phyloP scores from a whole-genome alignment of 129 eudicot genomes.

The Chrysanthemum seticuspe region DNA sequence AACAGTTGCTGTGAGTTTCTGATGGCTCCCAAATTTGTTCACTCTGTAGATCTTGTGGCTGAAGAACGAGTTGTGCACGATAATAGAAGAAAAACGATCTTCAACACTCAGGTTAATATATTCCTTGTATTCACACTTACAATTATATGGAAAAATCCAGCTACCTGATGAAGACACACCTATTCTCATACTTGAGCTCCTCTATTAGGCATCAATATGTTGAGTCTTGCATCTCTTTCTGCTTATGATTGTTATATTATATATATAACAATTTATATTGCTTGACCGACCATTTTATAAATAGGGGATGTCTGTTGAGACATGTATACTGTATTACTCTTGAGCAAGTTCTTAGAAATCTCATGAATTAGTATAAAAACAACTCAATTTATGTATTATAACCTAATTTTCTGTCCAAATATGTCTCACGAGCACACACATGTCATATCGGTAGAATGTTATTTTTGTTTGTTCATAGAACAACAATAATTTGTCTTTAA shows the following conservation, averaged over 20 bases:
- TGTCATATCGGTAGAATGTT: neutral
- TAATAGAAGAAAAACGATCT: conserved; percentile 79
- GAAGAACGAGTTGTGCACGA: conserved; percentile 78
- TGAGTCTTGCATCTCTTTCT: too few relatives aligned
- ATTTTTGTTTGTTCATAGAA: neutral
- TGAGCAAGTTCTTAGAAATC: too few relatives aligned
- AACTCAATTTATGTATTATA: too few relatives aligned
- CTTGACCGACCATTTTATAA: too few relatives aligned
- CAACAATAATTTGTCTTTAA: neutral
- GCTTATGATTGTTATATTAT: too few relatives aligned
- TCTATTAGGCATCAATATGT: too few relatives aligned
- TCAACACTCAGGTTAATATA: conserved; percentile 68
- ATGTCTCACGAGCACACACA: neutral
- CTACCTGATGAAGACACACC: too few relatives aligned
- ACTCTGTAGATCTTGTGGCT: conserved; percentile 68
- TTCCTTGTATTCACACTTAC: neutral
- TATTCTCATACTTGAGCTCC: too few relatives aligned
- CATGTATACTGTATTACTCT: too few relatives aligned
- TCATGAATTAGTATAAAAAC: too few relatives aligned
- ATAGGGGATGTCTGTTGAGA: too few relatives aligned
- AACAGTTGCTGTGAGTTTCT: conserved; percentile 17
- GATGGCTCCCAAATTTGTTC: conserved; percentile 11
- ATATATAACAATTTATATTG: too few relatives aligned
- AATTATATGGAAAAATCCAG: neutral
- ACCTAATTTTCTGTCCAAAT: neutral